Base-by-base conservation (phyloP, 169 alveolate species). In the Eimeria necatrix region DNA sequence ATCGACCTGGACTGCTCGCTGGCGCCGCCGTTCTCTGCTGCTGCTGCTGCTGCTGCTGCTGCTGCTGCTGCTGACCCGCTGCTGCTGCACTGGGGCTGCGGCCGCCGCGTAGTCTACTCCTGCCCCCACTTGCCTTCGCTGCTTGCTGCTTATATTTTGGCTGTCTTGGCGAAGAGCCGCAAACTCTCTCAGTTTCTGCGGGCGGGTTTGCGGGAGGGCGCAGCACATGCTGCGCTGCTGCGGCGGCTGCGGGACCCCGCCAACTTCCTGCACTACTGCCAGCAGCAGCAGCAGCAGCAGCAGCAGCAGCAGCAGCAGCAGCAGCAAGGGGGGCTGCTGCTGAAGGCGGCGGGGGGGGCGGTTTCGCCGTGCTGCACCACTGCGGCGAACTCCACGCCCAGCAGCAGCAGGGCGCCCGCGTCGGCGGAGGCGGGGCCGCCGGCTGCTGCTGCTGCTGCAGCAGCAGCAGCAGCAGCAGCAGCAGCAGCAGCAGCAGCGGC, bases 1-100 rank as follows among this genome's bases (percentile, higher is more conserved):
- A 89, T 89, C 8, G 94, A 89, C 88, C 48, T 89, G 32, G 94
- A 89, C 49, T 89, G 94, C 61, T 89, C 94, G 14, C 76, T 89
- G 24, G 32, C 60, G 26, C 76, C 88, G 4, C 94, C 94, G 4
- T 89, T 89, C 61, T 89, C 94, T 18, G n/a, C n/a, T n/a, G n/a
- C n/a, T n/a, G n/a, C n/a, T n/a, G n/a, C n/a, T n/a, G n/a, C n/a
- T n/a, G n/a, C n/a, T n/a, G n/a, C n/a, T n/a, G n/a, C n/a, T n/a
- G n/a, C 68, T 46, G 49, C 6, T 20, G 26, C 84, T 4, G 84
- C 20, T 7, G 84, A 86, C 52, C 48, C 53, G 9, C 51, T 64
- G 53, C 20, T 86, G 83, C 76, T 89, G 32, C 89, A 89, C 60
- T 89, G 94, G 94, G 41, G 81, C 52, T 89, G 94, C 74, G 94